phyloP scores from a whole-genome alignment of 306 rosid species.

The Dalbergia oliveri region DNA sequence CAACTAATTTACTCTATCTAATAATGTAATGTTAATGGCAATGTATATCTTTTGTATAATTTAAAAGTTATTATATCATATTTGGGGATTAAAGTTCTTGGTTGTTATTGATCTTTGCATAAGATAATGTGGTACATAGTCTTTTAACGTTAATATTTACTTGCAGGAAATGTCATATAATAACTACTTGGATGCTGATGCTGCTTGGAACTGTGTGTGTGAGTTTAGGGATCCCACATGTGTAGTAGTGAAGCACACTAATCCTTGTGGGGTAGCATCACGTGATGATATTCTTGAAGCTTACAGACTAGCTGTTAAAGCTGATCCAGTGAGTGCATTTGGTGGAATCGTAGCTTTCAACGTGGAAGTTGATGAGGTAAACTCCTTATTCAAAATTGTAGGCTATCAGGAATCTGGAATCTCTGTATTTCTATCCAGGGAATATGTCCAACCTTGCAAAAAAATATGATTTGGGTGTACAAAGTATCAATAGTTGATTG shows the following conservation, averaged over 20 bases:
- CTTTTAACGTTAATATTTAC: slow-evolving; percentile 28
- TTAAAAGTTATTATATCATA: slow-evolving; percentile 24
- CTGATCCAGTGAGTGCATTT: slow-evolving; percentile 96
- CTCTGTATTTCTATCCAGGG: background rate
- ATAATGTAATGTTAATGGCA: slow-evolving; percentile 8
- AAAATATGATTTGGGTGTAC: background rate
- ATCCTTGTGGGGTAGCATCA: slow-evolving; percentile 97
- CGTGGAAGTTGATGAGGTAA: slow-evolving; percentile 87
- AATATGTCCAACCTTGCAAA: slow-evolving; percentile 1
- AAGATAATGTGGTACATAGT: background rate
- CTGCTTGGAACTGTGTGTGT: slow-evolving; percentile 95
- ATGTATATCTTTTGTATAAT: slow-evolving; percentile 14
- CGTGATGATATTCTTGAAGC: slow-evolving; percentile 92
- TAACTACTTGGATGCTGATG: slow-evolving; percentile 96
- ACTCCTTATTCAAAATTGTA: slow-evolving; percentile 15
- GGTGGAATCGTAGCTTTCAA: slow-evolving; percentile 98
- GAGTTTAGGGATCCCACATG: slow-evolving; percentile 85
- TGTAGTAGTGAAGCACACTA: slow-evolving; percentile 92
- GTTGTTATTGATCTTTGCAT: background rate
- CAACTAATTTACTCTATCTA: slow-evolving; percentile 34
- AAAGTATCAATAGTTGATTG: background rate
- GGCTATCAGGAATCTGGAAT: background rate
- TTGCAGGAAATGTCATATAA: slow-evolving; percentile 94
- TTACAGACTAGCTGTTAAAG: slow-evolving; percentile 89
- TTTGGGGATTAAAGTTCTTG: slow-evolving; percentile 15